Evolutionary conservation across 202 grass and related monocot species (phyloP), one percentile per base, ranked within the genome.

Genomic region (Cymbopogon flexuosus): DNA sequence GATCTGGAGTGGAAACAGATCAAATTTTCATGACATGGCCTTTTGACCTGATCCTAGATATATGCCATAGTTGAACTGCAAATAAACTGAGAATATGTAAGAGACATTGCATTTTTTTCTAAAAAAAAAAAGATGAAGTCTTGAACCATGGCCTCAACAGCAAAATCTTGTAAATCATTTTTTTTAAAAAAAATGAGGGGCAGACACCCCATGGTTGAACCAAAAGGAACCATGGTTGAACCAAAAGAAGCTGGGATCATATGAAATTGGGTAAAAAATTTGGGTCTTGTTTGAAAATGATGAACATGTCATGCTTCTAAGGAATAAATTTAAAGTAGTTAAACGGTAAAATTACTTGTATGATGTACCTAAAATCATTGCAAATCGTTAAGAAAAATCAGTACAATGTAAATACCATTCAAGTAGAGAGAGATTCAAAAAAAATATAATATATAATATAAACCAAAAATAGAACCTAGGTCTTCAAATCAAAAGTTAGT

Each of bases 401-500:
- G 56, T 64, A 65, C 21, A 79, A 23, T 16, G 11, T 3, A 8
- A 67, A 67, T 66, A 43, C 6, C 33, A 18, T 22, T 40, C 70
- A 12, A 11, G 10, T 34, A 77, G 21, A 52, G 70, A 29, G 31
- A 81, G 10, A 15, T 64, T 65, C 56, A 6, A 7, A 57, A 57
- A 83, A 27, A 21, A 30, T 30, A 40, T 40, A 74, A 29, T 67
- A 30, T 30, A 40, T 40, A 74, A 29, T 67, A 52, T 23, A 67
- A 56, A 79, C 3, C 7, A 57, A 65, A 39, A 79, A 56, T 79
- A 12, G 77, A 68, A 75, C 22, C 63, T 68, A 80, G 14, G 22
- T 40, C 31, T 35, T 82, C 68, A 16, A 47, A 68, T 47, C 43
- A 35, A 81, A 81, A 85, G 30, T 23, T 56, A 35, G 62, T 31